Evolutionary conservation across 192 early-diverging fungal genomes (phyloP).

Genomic region (Backusella psychrophila): DNA sequence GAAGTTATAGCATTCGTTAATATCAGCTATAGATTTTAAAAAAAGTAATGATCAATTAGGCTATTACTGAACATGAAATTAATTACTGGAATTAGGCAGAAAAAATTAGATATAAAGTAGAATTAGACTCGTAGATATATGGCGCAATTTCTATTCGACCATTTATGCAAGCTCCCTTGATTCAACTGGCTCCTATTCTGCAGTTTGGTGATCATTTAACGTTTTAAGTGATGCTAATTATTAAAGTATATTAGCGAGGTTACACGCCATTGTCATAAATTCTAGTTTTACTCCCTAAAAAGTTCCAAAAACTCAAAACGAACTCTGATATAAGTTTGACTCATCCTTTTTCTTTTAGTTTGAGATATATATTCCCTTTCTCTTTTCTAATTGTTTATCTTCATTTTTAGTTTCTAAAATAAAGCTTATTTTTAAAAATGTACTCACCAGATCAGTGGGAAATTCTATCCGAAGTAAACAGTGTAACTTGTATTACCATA

Average conservation of each 20-base stretch:
- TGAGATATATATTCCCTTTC: not conserved
- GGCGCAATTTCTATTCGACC: not conserved
- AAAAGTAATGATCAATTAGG: not conserved
- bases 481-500: slow-evolving; percentile 39
- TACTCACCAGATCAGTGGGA: slow-evolving; percentile 37
- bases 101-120: not conserved
- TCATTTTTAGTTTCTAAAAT: not conserved
- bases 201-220: not conserved
- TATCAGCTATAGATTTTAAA: not conserved
- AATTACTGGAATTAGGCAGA: not conserved
- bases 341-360: not conserved
- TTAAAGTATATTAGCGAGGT: not conserved
- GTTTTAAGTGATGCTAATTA: not conserved
- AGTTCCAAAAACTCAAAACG: not conserved
- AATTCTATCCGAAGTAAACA: slow-evolving; percentile 37
- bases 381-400: not conserved
- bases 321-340: not conserved
- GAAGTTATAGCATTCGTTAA: not conserved
- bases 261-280: not conserved
- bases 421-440: slow-evolving; percentile 12
- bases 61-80: not conserved
- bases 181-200: not conserved
- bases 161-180: not conserved
- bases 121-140: not conserved
- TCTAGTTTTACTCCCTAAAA: not conserved